Percentiles rank a stretch among this genome's conserved stretches.
Conservation (phyloP, 768 basidiomycete genomes). For the Leucocoprinus leucothites region DNA sequence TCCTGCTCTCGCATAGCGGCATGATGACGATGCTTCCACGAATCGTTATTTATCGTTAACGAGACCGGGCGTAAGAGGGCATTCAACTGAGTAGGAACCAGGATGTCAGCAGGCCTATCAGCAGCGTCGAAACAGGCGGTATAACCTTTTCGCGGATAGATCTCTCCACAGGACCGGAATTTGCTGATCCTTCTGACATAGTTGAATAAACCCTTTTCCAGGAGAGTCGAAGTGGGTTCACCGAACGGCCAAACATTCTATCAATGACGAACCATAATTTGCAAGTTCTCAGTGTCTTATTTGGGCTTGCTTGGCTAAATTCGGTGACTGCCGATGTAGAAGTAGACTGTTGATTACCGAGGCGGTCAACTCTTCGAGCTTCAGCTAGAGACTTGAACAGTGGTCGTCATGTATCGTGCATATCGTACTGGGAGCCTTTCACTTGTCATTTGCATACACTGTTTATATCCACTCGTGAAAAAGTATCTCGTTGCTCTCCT, state of each 20-base stretch:
- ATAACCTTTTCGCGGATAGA: constrained; percentile 59
- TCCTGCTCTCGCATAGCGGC: constrained; percentile 71
- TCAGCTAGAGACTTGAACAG: too few relatives aligned
- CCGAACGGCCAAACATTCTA: constrained; percentile 10
- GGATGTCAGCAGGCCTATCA: constrained; percentile 5
- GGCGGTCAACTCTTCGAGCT: background rate
- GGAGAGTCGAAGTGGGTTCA: constrained; percentile 10
- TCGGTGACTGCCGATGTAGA: constrained; percentile 3
- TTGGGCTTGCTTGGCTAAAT: constrained; percentile 5
- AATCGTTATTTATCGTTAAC: constrained; percentile 75
- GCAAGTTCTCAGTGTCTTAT: background rate
- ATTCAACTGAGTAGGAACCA: constrained; percentile 47
- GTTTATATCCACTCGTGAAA: too few relatives aligned
- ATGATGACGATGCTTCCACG: constrained; percentile 84
- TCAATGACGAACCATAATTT: background rate
- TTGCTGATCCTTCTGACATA: constrained; percentile 10
- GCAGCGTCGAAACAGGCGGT: constrained; percentile 15
- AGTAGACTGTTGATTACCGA: background rate
- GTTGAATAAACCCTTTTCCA: constrained; percentile 2
- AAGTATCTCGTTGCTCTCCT: too few relatives aligned
- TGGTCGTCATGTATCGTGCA: too few relatives aligned
- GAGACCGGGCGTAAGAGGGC: constrained; percentile 56
- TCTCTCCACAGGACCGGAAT: constrained; percentile 51
- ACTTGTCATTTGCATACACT: too few relatives aligned
- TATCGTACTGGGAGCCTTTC: too few relatives aligned